These are phyloP conservation scores for Ophiobolus disseminans DNA, from an alignment of 2,329 filamentous ascomycete species.

Conservation along the genomic window DNA sequence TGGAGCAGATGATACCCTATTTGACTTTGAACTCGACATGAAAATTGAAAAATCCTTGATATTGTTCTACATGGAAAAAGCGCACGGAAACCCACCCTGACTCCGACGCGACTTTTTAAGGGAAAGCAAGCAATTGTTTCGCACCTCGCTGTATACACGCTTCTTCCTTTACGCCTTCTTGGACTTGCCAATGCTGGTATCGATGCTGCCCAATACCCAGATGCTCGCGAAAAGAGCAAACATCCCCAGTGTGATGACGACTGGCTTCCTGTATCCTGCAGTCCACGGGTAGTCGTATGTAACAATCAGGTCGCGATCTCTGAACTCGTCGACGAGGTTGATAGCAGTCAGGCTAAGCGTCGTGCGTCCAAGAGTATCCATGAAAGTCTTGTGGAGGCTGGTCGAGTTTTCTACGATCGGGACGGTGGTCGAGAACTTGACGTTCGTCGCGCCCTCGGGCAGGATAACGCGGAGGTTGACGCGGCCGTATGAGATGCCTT, in stretches of 20 bases:
- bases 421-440: slow-evolving; percentile 77
- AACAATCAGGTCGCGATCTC: slow-evolving; percentile 82
- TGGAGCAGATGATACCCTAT: background rate
- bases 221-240: slow-evolving; percentile 75
- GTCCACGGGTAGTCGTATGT: slow-evolving; percentile 83
- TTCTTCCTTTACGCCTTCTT: slow-evolving; percentile 40
- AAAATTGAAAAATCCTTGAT: slow-evolving; percentile 12
- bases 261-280: slow-evolving; percentile 82
- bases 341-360: slow-evolving; percentile 78
- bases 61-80: slow-evolving; percentile 32
- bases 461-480: slow-evolving; percentile 83
- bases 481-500: slow-evolving; percentile 86
- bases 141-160: slow-evolving; percentile 2
- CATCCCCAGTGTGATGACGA: slow-evolving; percentile 78
- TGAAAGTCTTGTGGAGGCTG: slow-evolving; percentile 82
- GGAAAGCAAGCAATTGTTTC: slow-evolving; percentile 1
- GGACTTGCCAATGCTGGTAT: slow-evolving; percentile 77
- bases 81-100: slow-evolving; percentile 6
- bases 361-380: slow-evolving; percentile 91
- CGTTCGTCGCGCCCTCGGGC: slow-evolving; percentile 88
- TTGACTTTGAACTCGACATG: background rate
- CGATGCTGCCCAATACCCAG: slow-evolving; percentile 78
- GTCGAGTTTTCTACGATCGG: slow-evolving; percentile 70
- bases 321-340: slow-evolving; percentile 89
- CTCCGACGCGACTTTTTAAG: slow-evolving; percentile 5